Evolutionary conservation across 305 asterid species (phyloP).

Genomic region (Fraxinus sp.): DNA sequence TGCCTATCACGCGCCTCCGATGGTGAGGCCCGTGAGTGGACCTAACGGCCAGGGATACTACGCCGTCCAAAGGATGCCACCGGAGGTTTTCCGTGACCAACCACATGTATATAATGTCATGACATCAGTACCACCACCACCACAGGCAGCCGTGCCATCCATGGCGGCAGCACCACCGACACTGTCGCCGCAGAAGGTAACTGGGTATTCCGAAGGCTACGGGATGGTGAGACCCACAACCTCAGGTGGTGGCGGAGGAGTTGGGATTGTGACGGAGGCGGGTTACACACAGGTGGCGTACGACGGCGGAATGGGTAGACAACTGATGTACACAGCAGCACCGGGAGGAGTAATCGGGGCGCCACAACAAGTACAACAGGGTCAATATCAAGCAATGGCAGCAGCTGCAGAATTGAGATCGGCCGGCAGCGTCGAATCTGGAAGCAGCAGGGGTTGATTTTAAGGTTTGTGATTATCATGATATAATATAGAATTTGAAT

Average conservation of each 20-base stretch:
- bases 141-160: constrained; percentile 46
- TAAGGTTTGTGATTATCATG: constrained; percentile 40
- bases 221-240: constrained; percentile 53
- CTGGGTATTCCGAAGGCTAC: constrained; percentile 58
- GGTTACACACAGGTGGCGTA: constrained; percentile 71
- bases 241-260: neutral
- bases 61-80: constrained; percentile 53
- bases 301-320: constrained; percentile 68
- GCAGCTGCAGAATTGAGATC: constrained; percentile 36
- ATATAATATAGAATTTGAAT: constrained; percentile 9
- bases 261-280: constrained; percentile 32
- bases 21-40: constrained; percentile 50
- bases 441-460: constrained; percentile 44
- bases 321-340: constrained; percentile 54
- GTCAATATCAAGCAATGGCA: constrained; percentile 40
- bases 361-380: constrained; percentile 30
- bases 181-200: constrained; percentile 44
- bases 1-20: constrained; percentile 47
- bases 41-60: constrained; percentile 60
- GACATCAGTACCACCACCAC: constrained; percentile 21
- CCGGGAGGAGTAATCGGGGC: constrained; percentile 16
- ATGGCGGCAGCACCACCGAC: constrained; percentile 36
- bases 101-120: constrained; percentile 45
- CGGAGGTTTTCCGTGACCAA: constrained; percentile 37
- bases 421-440: constrained; percentile 38